phyloP scores from a whole-genome alignment of 257 asterid species.

The Cruciata laevipes region DNA sequence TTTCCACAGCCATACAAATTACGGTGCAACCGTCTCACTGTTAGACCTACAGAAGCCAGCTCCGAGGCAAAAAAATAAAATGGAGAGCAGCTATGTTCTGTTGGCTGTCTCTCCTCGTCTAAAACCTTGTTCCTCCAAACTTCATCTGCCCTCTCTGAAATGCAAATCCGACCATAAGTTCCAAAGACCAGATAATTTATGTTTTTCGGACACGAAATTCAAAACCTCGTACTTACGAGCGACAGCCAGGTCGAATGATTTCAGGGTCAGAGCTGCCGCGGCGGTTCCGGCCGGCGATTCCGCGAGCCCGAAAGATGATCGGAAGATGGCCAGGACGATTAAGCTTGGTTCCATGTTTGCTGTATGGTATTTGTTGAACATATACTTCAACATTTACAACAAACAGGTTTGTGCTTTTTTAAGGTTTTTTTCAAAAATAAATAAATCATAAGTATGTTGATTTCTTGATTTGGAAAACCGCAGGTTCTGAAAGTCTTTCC shows the following conservation, averaged over 20 bases:
- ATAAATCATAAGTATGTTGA: too few relatives aligned
- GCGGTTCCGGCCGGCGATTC: conserved; percentile 34
- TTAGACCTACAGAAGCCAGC: background rate
- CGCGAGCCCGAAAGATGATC: conserved; percentile 8
- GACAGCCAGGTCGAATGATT: conserved; percentile 8
- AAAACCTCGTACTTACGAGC: background rate
- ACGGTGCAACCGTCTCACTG: background rate
- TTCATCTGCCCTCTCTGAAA: background rate
- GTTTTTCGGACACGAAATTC: background rate
- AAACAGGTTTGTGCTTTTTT: conserved; percentile 56
- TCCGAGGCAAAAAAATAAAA: conserved; percentile 16
- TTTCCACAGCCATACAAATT: conserved; percentile 8
- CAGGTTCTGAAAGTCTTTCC: conserved; percentile 76
- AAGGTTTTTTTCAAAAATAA: too few relatives aligned
- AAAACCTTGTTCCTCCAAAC: conserved; percentile 22
- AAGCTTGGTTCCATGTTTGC: conserved; percentile 73
- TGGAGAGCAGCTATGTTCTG: conserved; percentile 37
- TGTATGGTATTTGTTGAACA: conserved; percentile 68
- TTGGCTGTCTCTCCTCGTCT: conserved; percentile 39
- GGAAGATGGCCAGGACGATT: conserved; percentile 18
- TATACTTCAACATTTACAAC: conserved; percentile 79
- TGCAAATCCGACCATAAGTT: background rate
- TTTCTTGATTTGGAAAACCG: background rate
- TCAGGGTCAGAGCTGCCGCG: conserved; percentile 42
- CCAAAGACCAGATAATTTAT: background rate